Evolutionary conservation across 176 grass and related monocot species (phyloP).

Genomic region (maize (Zea mays)): DNA sequence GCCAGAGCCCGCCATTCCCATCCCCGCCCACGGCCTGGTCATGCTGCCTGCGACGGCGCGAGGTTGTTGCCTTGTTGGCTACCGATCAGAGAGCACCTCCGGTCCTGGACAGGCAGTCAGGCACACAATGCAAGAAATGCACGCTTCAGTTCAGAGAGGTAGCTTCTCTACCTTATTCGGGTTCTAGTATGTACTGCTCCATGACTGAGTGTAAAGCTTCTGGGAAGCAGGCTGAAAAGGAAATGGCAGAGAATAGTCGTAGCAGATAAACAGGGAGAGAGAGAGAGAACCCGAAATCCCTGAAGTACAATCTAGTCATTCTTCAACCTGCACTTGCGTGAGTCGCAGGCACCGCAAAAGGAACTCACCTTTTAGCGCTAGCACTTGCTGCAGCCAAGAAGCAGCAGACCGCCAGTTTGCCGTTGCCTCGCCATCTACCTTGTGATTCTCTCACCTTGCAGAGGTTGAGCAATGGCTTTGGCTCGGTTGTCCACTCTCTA

Average conservation of each 20-base stretch:
- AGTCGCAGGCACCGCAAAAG: conserved; percentile 20
- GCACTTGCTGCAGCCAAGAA: conserved; percentile 29
- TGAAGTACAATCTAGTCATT: conserved; percentile 37
- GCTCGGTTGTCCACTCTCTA: not conserved
- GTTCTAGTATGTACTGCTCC: not conserved
- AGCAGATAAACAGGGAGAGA: conserved; percentile 18
- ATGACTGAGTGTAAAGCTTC: not conserved
- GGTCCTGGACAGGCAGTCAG: not conserved
- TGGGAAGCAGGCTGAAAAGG: conserved; percentile 33
- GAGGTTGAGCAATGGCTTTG: conserved; percentile 1
- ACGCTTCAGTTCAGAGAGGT: not conserved
- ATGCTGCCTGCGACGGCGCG: conserved; percentile 8
- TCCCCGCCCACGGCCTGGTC: conserved; percentile 65
- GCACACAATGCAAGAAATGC: conserved; percentile 26
- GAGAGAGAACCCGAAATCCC: not conserved
- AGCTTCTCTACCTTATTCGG: not conserved
- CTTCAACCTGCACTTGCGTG: conserved; percentile 12
- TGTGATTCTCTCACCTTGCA: not conserved
- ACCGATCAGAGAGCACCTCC: not conserved
- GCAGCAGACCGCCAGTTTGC: not conserved
- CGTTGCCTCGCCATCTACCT: not conserved
- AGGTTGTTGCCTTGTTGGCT: not conserved
- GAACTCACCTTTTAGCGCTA: conserved; percentile 45
- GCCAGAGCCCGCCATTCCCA: conserved; percentile 27
- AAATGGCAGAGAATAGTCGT: not conserved